Conservation (phyloP, 257 asterid genomes). For the Petrea volubilis region DNA sequence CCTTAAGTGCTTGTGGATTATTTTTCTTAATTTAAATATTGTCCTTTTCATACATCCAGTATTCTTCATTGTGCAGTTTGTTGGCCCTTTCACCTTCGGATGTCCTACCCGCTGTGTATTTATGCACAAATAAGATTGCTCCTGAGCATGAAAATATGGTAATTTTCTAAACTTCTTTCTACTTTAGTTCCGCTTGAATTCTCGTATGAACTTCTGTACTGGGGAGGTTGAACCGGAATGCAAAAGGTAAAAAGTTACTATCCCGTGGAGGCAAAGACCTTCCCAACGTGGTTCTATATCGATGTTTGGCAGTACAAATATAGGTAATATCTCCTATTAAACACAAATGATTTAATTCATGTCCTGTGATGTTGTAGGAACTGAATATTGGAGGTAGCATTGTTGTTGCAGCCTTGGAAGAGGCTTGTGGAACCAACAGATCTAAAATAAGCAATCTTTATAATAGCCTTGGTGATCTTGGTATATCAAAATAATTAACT, state of each 20-base stretch:
- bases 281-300: background rate
- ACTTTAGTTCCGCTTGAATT: conserved; percentile 8
- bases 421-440: conserved; percentile 76
- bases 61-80: conserved; percentile 56
- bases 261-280: background rate
- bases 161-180: conserved; percentile 17
- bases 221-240: background rate
- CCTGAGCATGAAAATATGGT: conserved; percentile 93
- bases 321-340: conserved; percentile 1
- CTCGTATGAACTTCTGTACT: conserved; percentile 6
- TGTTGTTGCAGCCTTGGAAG: conserved; percentile 76
- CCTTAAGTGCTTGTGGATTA: conserved; percentile 6
- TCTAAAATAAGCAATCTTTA: conserved; percentile 69
- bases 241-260: conserved; percentile 8
- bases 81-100: conserved; percentile 86
- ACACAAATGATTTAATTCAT: conserved; percentile 15
- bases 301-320: conserved; percentile 4
- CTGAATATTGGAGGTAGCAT: conserved; percentile 83
- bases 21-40: background rate
- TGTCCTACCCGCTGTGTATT: conserved; percentile 82
- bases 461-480: conserved; percentile 82
- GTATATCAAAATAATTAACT: conserved; percentile 36
- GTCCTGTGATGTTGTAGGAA: conserved; percentile 53
- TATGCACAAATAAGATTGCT: conserved; percentile 89
- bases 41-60: conserved; percentile 24